Evolutionary conservation across 352 stramenopile genomes (phyloP).

Genomic region (Globisporangium lucens): DNA sequence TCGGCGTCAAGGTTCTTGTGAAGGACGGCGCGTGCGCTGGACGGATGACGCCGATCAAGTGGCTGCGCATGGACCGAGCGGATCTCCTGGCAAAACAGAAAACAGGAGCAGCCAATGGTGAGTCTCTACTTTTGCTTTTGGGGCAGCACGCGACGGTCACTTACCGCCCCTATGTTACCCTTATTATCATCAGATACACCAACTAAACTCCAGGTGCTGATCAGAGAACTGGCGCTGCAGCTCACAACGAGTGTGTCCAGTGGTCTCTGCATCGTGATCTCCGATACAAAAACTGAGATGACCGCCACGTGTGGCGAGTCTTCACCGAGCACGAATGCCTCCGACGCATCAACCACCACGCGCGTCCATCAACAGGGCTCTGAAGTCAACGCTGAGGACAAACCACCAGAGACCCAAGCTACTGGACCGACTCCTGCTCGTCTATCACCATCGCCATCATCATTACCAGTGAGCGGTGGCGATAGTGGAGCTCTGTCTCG

Average conservation of each 20-base stretch:
- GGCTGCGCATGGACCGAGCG: not conserved
- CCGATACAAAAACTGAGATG: not conserved
- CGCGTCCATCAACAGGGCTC: not conserved
- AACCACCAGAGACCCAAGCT: not conserved
- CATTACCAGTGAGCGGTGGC: not conserved
- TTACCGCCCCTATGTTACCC: not conserved
- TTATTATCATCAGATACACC: not conserved
- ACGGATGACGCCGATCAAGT: slow-evolving; percentile 8
- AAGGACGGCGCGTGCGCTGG: slow-evolving; percentile 2
- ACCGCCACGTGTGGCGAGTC: not conserved
- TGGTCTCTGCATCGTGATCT: not conserved
- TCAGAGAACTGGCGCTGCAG: not conserved
- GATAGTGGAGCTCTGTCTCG: not conserved
- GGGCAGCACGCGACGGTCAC: not conserved
- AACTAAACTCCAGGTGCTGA: not conserved
- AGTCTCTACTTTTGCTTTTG: not conserved
- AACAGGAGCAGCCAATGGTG: not conserved
- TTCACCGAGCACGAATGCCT: not conserved
- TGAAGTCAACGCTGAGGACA: not conserved
- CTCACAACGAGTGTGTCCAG: not conserved
- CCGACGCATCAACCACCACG: not conserved
- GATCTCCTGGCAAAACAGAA: not conserved
- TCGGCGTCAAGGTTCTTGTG: slow-evolving; percentile 12
- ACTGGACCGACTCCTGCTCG: not conserved
- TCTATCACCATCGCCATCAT: not conserved